phyloP scores from a whole-genome alignment of 768 basidiomycete species.

The Lentinus brumalis region DNA sequence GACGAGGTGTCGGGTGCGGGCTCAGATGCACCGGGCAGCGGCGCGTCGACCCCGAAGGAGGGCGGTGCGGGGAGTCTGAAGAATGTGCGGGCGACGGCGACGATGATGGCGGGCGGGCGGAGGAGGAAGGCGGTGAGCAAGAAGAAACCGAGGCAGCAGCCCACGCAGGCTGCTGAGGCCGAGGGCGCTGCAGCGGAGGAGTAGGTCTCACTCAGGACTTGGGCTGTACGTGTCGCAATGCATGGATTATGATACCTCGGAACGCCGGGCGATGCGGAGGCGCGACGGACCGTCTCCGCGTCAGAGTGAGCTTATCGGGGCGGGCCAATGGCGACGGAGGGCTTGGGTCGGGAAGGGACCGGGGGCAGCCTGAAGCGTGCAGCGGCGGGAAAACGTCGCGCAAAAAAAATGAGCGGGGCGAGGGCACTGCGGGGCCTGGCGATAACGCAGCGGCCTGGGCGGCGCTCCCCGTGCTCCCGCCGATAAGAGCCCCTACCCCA shows the following conservation, averaged over 20 bases:
- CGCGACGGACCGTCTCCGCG: too few relatives aligned
- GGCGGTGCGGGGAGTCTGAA: slow-evolving; percentile 26
- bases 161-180: neutral
- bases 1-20: slow-evolving; percentile 45
- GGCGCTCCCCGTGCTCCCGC: slow-evolving; percentile 2
- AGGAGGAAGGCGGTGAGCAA: slow-evolving; percentile 60
- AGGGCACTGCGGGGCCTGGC: neutral
- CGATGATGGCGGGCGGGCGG: slow-evolving; percentile 61
- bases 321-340: neutral
- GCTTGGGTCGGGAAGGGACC: neutral
- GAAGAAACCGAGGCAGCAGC: slow-evolving; percentile 36
- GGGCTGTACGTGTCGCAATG: neutral
- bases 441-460: neutral
- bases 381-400: neutral
- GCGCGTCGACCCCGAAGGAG: slow-evolving; percentile 38
- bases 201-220: too few relatives aligned
- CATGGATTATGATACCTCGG: too few relatives aligned
- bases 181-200: neutral
- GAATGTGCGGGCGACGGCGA: slow-evolving; percentile 37
- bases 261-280: too few relatives aligned
- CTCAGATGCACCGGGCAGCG: slow-evolving; percentile 49
- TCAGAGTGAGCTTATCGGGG: too few relatives aligned
- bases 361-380: too few relatives aligned
- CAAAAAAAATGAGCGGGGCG: neutral
- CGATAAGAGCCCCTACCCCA: slow-evolving; percentile 25